phyloP scores from a whole-genome alignment of 2,329 filamentous ascomycete species.

The Diaporthe eres region DNA sequence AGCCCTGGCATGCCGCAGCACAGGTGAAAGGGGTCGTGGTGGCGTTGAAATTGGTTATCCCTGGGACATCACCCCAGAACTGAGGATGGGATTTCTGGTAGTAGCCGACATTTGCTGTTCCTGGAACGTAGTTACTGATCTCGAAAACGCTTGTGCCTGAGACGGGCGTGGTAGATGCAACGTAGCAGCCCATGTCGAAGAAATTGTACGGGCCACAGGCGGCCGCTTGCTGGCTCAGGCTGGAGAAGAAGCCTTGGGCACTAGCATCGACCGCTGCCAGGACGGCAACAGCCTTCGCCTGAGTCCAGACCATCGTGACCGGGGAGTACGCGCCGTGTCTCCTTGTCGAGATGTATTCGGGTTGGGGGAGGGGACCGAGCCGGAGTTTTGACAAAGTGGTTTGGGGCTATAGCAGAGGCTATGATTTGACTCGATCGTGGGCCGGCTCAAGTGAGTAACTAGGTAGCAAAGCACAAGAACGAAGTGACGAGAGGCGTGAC shows the following conservation, averaged over 20 bases:
- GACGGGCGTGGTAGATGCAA: background rate
- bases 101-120: background rate
- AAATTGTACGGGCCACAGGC: constrained; percentile 1
- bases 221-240: background rate
- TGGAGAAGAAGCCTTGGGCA: constrained; percentile 20
- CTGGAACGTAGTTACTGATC: background rate
- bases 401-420: background rate
- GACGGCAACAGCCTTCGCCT: constrained; percentile 4
- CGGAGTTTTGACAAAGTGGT: background rate
- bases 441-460: background rate
- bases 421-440: background rate
- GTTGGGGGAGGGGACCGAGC: too few relatives aligned
- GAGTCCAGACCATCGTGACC: constrained; percentile 8
- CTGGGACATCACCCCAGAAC: background rate
- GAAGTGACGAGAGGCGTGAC: background rate
- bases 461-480: background rate
- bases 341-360: background rate
- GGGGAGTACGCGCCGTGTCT: too few relatives aligned
- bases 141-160: background rate
- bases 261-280: constrained; percentile 16
- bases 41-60: background rate
- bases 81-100: background rate
- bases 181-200: constrained; percentile 11
- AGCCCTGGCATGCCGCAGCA: constrained; percentile 1
- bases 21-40: background rate